Percentiles rank a stretch among this genome's conserved stretches.
Conservation (phyloP, 495 filamentous ascomycete species). For the Baudoinia panamericana region DNA sequence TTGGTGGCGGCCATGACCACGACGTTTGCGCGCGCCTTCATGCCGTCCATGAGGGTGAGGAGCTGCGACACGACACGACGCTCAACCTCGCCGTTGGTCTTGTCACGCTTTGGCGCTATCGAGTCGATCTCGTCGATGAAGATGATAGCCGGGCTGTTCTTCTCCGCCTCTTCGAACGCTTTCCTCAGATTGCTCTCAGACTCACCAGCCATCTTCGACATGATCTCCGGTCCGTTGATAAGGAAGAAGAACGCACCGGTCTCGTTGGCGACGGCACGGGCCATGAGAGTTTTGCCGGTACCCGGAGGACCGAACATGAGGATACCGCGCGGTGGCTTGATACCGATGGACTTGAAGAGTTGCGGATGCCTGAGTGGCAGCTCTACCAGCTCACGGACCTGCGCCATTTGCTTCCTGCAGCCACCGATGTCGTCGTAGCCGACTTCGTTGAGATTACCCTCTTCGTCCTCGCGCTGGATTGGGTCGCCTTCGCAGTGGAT, state of each 20-base stretch:
- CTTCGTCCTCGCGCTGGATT: slow-evolving; percentile 96
- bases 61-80: slow-evolving; percentile 96
- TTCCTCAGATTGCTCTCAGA: slow-evolving; percentile 95
- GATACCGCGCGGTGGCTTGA: slow-evolving; percentile 97
- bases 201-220: slow-evolving; percentile 99
- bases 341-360: slow-evolving; percentile 99
- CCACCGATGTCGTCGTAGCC: slow-evolving; percentile 99
- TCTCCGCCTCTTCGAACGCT: slow-evolving; percentile 97
- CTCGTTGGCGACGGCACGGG: slow-evolving; percentile 95
- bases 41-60: slow-evolving; percentile 96
- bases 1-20: slow-evolving; percentile 99
- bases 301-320: slow-evolving; percentile 93
- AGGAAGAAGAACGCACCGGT: slow-evolving; percentile 98
- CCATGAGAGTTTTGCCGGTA: slow-evolving; percentile 99
- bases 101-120: slow-evolving; percentile 97
- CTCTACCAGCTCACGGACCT: slow-evolving; percentile 97
- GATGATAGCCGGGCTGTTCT: slow-evolving; percentile 98
- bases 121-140: slow-evolving; percentile 99
- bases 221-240: slow-evolving; percentile 97
- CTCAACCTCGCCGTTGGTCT: slow-evolving; percentile 99
- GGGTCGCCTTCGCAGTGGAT: slow-evolving; percentile 99
- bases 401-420: slow-evolving; percentile 98
- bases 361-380: slow-evolving; percentile 91
- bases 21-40: slow-evolving; percentile 97
- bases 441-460: slow-evolving; percentile 97